phyloP scores from a whole-genome alignment of 1,139 yeast species.

The Yamadazyma siamensis region DNA sequence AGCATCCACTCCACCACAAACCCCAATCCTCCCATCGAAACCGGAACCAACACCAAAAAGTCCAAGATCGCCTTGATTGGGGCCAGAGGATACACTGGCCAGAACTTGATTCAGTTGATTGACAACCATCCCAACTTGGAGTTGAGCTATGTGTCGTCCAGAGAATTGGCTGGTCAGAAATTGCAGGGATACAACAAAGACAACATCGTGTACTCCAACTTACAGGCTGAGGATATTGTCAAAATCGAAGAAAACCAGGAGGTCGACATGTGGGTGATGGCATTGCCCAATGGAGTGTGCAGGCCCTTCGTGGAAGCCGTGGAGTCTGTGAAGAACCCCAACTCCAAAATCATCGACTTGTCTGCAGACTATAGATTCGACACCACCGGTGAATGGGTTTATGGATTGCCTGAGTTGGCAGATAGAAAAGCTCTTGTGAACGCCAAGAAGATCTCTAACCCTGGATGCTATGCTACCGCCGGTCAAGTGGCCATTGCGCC shows the following conservation, averaged over 20 bases:
- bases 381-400: constrained; percentile 80
- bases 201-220: constrained; percentile 75
- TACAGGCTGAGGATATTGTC: constrained; percentile 83
- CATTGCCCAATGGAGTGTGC: constrained; percentile 96
- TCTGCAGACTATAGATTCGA: constrained; percentile 97
- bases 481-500: constrained; percentile 95
- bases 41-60: constrained; percentile 58
- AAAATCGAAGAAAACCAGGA: constrained; percentile 70
- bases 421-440: constrained; percentile 61
- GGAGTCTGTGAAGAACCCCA: constrained; percentile 55
- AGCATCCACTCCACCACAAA: constrained; percentile 38
- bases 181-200: constrained; percentile 83
- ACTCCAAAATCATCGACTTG: constrained; percentile 81
- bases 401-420: constrained; percentile 86
- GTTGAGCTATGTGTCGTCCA: constrained; percentile 88
- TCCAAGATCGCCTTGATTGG: constrained; percentile 90
- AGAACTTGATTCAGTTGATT: constrained; percentile 81
- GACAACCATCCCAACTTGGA: constrained; percentile 86
- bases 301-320: constrained; percentile 95
- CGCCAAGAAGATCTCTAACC: constrained; percentile 89
- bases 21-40: constrained; percentile 70
- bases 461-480: constrained; percentile 98
- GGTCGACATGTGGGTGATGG: constrained; percentile 98
- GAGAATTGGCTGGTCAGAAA: constrained; percentile 87
- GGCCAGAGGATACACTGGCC: constrained; percentile 98